Evolutionary conservation across 1,284 basidiomycete genomes (phyloP).

Genomic region (Apiotrichum gracile): DNA sequence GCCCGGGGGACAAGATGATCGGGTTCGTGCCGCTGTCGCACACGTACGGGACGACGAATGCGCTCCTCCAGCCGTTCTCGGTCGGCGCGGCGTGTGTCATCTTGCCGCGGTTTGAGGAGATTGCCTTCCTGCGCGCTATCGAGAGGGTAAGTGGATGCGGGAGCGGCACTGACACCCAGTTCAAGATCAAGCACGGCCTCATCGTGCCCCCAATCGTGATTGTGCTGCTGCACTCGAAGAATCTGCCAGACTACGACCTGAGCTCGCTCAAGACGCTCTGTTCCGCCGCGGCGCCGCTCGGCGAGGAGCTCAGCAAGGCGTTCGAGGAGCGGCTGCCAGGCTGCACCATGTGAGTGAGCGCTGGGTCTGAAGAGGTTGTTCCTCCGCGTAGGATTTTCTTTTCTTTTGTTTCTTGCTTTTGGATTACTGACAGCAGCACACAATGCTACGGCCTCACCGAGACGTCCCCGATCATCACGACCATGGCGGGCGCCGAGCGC

Average conservation of each 20-base stretch:
- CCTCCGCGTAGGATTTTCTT: constrained; percentile 36
- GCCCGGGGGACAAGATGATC: constrained; percentile 10
- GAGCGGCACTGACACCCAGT: constrained; percentile 51
- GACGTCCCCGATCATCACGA: constrained; percentile 45
- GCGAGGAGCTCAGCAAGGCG: constrained; percentile 42
- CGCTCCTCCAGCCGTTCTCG: constrained; percentile 59
- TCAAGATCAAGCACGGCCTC: constrained; percentile 58
- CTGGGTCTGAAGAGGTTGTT: constrained; percentile 11
- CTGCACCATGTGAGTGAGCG: constrained; percentile 36
- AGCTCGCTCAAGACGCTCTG: constrained; percentile 58
- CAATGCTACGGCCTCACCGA: constrained; percentile 50
- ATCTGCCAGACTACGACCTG: constrained; percentile 64
- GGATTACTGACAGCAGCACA: constrained; percentile 44
- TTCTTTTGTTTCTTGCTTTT: not conserved
- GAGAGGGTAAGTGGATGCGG: constrained; percentile 55
- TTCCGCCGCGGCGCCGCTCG: constrained; percentile 78
- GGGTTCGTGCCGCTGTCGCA: constrained; percentile 15
- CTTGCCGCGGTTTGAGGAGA: constrained; percentile 58
- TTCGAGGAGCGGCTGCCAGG: constrained; percentile 25
- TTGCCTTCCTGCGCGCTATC: constrained; percentile 59
- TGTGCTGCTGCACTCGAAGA: constrained; percentile 47
- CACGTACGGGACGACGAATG: constrained; percentile 18
- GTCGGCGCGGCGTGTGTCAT: constrained; percentile 60
- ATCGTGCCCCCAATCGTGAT: constrained; percentile 83
- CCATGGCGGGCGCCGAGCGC: constrained; percentile 29